Base-by-base conservation (phyloP, 1,284 basidiomycete genomes). In the Boletus sp. region DNA sequence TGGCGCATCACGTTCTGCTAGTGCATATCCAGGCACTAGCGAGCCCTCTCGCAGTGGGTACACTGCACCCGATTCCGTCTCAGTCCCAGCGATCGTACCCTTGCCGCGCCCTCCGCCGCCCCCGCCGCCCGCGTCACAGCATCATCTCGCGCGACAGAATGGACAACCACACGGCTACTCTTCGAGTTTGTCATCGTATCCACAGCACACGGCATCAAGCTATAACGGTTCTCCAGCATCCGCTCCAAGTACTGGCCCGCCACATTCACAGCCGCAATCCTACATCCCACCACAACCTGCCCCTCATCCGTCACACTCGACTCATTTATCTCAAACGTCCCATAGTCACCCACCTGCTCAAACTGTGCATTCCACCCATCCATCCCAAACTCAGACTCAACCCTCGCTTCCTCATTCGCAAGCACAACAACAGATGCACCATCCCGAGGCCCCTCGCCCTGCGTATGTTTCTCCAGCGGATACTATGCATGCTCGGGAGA, bases 391-490 rank as follows among this genome's bases (percentile, higher is more conserved):
- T 10, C 58, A 50, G 27, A 17, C 46, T 2, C 57, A 60, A 16
- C 41, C 50, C 14, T 39, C 58, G 0, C 61, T 57, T 27, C 34
- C 58, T 35, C 66, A 65, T 42, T 36, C 55, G 3, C 61, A 67
- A 35, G 29, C 52, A 19, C 62, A 61, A 12, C 63, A 48, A 37
- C 63, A 57, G 46, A 60, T 56, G 43, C 67, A 57, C 44, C 68
- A 56, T 33, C 48, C 52, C 5, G 61, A 61, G 20, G 44, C 39
- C 12, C 49, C 57, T 20, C 59, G 61, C 33, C 54, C 61, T 13
- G 27, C 64, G 3, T 65, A 50, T 17, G 64, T 66, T 2, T 61
- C 64, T 17, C 62, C 62, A n/a, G 54, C 61, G 4, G 63, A 62
- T 32, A 62, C 60, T 5, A 48, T 62, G 48, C 60, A 61, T 39